Conservation (phyloP, 768 basidiomycete species). For the Serpula lacrymans region DNA sequence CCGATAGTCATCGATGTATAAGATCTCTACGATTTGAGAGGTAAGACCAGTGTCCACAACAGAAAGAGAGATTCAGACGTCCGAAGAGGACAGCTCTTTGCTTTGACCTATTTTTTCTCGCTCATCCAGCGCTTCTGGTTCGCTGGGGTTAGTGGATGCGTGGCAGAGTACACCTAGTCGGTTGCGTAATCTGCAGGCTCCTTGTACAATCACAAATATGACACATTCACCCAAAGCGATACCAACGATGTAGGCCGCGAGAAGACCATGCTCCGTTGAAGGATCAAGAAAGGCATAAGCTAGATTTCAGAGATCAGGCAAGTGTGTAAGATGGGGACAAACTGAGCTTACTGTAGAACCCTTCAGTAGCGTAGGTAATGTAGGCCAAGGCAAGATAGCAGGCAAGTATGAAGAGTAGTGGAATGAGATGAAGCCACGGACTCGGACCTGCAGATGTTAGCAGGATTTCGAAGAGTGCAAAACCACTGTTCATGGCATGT, state of each 20-base stretch:
- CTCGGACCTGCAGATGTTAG: slow-evolving; percentile 49
- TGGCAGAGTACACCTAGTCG: slow-evolving; percentile 21
- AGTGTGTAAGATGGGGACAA: slow-evolving; percentile 1
- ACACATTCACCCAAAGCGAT: slow-evolving; percentile 50
- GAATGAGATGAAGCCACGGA: slow-evolving; percentile 49
- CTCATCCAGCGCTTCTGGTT: slow-evolving; percentile 34
- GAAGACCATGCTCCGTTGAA: slow-evolving; percentile 29
- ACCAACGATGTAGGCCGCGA: slow-evolving; percentile 63
- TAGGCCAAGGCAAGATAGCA: slow-evolving; percentile 68
- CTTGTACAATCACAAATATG: slow-evolving; percentile 49
- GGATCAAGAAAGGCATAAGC: slow-evolving; percentile 70
- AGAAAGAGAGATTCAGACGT: slow-evolving; percentile 12
- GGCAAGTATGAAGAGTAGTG: slow-evolving; percentile 47
- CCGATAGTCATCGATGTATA: too few species aligned
- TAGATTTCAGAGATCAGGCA: slow-evolving; percentile 19
- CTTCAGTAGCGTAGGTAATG: slow-evolving; percentile 56
- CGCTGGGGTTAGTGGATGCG: slow-evolving; percentile 5
- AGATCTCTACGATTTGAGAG: too few species aligned
- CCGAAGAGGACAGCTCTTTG: slow-evolving; percentile 12
- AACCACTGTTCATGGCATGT: slow-evolving; percentile 57
- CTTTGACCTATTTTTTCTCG: slow-evolving; percentile 39
- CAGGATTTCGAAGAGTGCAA: slow-evolving; percentile 56
- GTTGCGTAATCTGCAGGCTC: slow-evolving; percentile 36
- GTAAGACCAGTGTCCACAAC: too few species aligned
- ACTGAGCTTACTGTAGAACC: slow-evolving; percentile 55